Percentiles rank a stretch among this genome's conserved stretches.
phyloP scores from a whole-genome alignment of 164 flowering plant species.

The Houttuynia cordata region DNA sequence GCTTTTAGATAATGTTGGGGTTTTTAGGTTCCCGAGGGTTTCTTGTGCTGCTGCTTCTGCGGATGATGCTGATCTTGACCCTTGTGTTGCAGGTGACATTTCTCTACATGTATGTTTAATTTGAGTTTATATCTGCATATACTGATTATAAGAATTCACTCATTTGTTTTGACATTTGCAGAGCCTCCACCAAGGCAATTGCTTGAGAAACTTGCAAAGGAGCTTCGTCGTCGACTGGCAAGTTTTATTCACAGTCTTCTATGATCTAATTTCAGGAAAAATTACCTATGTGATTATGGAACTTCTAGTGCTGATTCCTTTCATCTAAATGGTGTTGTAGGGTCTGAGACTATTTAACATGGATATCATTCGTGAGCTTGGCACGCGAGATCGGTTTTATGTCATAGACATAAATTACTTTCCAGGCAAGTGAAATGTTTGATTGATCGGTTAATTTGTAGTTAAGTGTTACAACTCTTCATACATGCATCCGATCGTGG shows the following conservation, averaged over 20 bases:
- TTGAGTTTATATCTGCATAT: not conserved
- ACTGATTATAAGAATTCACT: too few species aligned
- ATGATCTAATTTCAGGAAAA: not conserved
- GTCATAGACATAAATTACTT: conserved; percentile 95
- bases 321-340: too few species aligned
- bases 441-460: too few species aligned
- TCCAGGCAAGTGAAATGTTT: conserved; percentile 79
- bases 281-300: not conserved
- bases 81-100: conserved; percentile 58
- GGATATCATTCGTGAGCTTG: too few species aligned
- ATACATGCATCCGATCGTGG: too few species aligned
- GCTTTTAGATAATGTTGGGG: conserved; percentile 50
- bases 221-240: too few species aligned
- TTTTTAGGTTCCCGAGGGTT: conserved; percentile 77
- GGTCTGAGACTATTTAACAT: too few species aligned
- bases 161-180: conserved; percentile 10
- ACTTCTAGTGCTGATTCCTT: not conserved
- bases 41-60: conserved; percentile 98
- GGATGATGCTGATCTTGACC: conserved; percentile 91
- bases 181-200: conserved; percentile 91
- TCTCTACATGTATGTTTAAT: not conserved
- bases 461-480: too few species aligned
- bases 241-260: not conserved
- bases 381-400: conserved; percentile 52
- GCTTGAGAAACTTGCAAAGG: conserved; percentile 79